These are phyloP conservation scores for Coix lacrymajobi DNA, from an alignment of 176 grass and related monocot species.

Conservation along the genomic window DNA sequence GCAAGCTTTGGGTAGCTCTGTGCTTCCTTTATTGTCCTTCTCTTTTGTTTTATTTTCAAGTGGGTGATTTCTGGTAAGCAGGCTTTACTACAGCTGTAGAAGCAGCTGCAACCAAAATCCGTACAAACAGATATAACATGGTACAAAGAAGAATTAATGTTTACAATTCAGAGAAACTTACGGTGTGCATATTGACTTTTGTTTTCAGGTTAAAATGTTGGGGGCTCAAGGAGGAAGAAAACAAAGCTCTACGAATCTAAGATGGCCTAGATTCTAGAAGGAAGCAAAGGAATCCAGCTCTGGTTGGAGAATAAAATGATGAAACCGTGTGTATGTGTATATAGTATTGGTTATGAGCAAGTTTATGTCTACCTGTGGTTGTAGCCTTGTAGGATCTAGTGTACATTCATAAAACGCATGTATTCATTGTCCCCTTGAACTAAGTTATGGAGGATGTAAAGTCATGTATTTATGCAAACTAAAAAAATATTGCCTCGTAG, in stretches of 20 bases:
- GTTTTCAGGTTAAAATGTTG: constrained; percentile 32
- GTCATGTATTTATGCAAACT: constrained; percentile 12
- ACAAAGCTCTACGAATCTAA: neutral
- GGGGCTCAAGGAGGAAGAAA: constrained; percentile 6
- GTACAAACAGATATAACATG: neutral
- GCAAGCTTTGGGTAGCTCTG: constrained; percentile 2
- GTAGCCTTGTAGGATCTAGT: constrained; percentile 27
- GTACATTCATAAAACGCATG: constrained; percentile 22
- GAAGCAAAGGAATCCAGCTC: constrained; percentile 24
- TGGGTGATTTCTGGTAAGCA: neutral
- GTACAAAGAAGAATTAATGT: neutral
- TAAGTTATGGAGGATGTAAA: constrained; percentile 29
- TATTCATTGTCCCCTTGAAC: constrained; percentile 11
- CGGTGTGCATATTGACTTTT: neutral
- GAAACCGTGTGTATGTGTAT: constrained; percentile 1
- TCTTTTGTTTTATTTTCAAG: neutral
- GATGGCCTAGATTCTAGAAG: constrained; percentile 9
- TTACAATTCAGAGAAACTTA: constrained; percentile 21
- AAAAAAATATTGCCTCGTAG: neutral
- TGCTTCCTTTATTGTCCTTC: neutral
- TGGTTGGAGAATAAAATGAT: constrained; percentile 46
- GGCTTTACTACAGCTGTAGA: neutral
- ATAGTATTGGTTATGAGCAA: constrained; percentile 36
- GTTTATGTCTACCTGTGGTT: neutral
- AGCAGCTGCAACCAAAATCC: constrained; percentile 1